Evolutionary conservation across 2,329 filamentous ascomycete species (phyloP), one percentile per base, ranked within the genome.

Genomic region (Dothidotthia symphoricarpi): DNA sequence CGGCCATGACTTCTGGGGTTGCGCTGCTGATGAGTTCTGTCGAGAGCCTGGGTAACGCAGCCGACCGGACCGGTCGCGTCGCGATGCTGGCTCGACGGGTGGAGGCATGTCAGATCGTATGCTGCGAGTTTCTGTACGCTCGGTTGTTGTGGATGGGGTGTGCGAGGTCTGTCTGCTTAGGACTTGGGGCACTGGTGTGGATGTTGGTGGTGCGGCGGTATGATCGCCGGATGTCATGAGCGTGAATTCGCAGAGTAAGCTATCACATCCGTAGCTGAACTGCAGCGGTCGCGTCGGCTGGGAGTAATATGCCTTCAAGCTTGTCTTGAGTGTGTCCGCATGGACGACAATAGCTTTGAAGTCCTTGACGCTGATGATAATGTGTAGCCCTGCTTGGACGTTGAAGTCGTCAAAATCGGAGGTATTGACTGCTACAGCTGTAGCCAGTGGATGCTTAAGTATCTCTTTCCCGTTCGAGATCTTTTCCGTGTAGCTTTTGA

Each of bases 401-500:
- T 79, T 74, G 44, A 90, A 86, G 34, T 83, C 77, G 40, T 86
- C 82, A 55, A 91, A 91, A 51, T 90, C 86, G 39, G 85, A 78
- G 19, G 80, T 81, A 58, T 88, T 85, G 11, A 90, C 77, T 1
- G 85, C 80, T 44, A 91, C 86, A 19, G 85, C 86, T 8, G 86
- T 91, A 52, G 88, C 85, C 1, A 91, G 73, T 5, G 86, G 86
- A 58, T 90, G 87, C 61, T 88, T 89, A 29, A 90, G 68, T 12
- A 88, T 81, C 54, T 86, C 85, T 68, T 78, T 82, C 6, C 83
- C 81, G 51, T 82, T 83, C 39, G 82, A 76, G 7, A 85, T 80
- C 68, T 88, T 90, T 62, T 90, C 86, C 1, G 85, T 89, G 56
- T 86, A 90, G 59, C 85, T 89, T 16, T 85, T 87, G 54, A 91